Evolutionary conservation across 208 protist species (phyloP).

Genomic region (Acanthamoeba lenticulata): DNA sequence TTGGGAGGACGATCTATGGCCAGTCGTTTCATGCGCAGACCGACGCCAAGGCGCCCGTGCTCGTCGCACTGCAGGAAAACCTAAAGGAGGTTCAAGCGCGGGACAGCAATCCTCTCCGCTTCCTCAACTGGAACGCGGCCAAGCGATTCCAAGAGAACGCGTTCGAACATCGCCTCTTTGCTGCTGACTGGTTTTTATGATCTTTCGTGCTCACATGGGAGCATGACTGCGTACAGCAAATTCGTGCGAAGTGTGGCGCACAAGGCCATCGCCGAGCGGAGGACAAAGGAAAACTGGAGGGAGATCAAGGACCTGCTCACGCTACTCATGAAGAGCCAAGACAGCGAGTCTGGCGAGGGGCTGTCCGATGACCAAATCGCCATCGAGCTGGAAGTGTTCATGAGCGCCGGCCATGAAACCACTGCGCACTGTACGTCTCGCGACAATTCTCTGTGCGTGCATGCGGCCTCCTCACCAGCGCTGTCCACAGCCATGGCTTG

Average conservation of each 20-base stretch:
- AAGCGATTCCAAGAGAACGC: conserved; percentile 3
- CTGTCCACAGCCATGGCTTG: neutral
- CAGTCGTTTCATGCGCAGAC: conserved; percentile 22
- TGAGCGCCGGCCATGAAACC: conserved; percentile 35
- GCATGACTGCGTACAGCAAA: neutral
- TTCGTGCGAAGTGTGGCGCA: conserved; percentile 12
- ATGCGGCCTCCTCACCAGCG: neutral
- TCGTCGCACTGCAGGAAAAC: conserved; percentile 24
- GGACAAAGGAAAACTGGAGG: neutral
- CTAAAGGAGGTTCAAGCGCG: neutral
- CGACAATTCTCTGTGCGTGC: neutral
- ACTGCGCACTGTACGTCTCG: neutral
- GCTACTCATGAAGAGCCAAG: conserved; percentile 30
- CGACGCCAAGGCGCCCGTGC: conserved; percentile 4
- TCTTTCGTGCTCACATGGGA: neutral
- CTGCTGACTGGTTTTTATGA: no score
- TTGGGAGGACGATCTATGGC: conserved; percentile 5
- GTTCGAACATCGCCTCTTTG: neutral
- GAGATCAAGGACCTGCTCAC: conserved; percentile 37
- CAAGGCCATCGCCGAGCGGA: neutral
- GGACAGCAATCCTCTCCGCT: conserved; percentile 7
- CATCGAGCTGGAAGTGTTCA: conserved; percentile 45
- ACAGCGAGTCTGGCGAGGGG: neutral
- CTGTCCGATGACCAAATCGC: conserved; percentile 20
- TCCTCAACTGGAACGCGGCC: neutral